phyloP scores from a whole-genome alignment of 2,329 filamentous ascomycete genomes.

The Blastomyces silverae region DNA sequence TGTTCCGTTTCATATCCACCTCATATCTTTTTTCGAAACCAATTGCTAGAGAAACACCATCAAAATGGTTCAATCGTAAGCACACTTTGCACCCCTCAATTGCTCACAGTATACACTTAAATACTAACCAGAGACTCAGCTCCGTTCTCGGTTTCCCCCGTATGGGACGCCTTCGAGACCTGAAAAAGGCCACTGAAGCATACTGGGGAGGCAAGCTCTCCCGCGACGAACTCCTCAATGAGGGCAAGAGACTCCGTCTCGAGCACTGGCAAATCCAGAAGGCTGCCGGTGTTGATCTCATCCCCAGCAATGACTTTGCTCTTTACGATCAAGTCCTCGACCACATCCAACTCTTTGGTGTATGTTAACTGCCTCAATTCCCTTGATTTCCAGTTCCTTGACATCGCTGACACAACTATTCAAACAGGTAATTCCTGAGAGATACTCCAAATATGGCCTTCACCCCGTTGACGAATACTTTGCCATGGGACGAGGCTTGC shows the following conservation, averaged over 20 bases:
- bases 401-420: neutral
- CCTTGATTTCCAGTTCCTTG: no score
- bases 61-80: slow-evolving; percentile 57
- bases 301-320: slow-evolving; percentile 99
- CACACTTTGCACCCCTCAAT: slow-evolving; percentile 3
- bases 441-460: slow-evolving; percentile 86
- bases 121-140: slow-evolving; percentile 28
- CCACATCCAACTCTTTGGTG: slow-evolving; percentile 97
- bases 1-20: neutral
- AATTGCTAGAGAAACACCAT: slow-evolving; percentile 24
- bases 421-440: slow-evolving; percentile 73
- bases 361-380: slow-evolving; percentile 44
- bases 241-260: slow-evolving; percentile 94
- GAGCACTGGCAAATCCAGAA: slow-evolving; percentile 99
- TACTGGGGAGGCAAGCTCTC: slow-evolving; percentile 96
- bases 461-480: slow-evolving; percentile 94
- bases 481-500: slow-evolving; percentile 97
- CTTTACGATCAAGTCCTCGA: slow-evolving; percentile 97
- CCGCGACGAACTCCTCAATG: slow-evolving; percentile 78
- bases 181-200: slow-evolving; percentile 99
- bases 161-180: slow-evolving; percentile 96
- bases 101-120: neutral
- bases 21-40: neutral
- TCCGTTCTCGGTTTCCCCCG: slow-evolving; percentile 97
- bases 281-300: slow-evolving; percentile 92